Base-by-base conservation (phyloP, 1,139 yeast species). In the Pichia kudriavzevii region DNA sequence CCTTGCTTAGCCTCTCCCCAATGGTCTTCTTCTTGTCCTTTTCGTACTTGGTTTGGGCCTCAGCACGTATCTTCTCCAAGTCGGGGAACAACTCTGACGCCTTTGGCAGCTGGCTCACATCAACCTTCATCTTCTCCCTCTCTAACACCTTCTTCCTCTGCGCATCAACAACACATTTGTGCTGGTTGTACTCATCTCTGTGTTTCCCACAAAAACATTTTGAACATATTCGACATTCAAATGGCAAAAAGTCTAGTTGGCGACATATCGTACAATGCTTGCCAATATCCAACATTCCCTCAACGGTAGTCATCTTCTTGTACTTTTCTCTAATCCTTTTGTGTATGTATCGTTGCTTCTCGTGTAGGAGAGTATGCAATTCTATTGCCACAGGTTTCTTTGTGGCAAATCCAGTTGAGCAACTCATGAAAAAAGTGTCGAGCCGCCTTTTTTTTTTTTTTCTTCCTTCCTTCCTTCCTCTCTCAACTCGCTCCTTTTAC, bases 231-330 rank as follows among this genome's bases (percentile, higher is more conserved):
- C 67, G 68, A 55, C 93, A 81, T 26, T 61, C 63, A 55, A 75
- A 79, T 2, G 93, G 88, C 22, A 81, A 59, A 48, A 80, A 80
- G 50, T 81, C 93, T 5, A 79, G 55, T 47, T 69, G 73, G 34
- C 72, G 64, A 54, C 93, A 81, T 35, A 66, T 66, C 21, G 62
- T 53, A 52, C 93, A 81, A 50, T 79, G 80, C 42, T 72, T 63
- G 4, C 91, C 91, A 7, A 80, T 75, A 47, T 80, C 79, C 60
- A 80, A 65, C 53, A 80, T 43, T 2, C 56, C 46, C 11, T 50
- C 49, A 22, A n/a, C n/a, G n/a, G n/a, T n/a, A n/a, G n/a, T 49
- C 54, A 31, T 38, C 35, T 25, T 36, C 25, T 10, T 34, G 16
- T 34, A 31, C 30, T 11, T 40, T 9, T 40, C 32, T 15, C 42